Evolutionary conservation across 2,329 filamentous ascomycete species (phyloP).

Genomic region (Trichoderma guizhouense): DNA sequence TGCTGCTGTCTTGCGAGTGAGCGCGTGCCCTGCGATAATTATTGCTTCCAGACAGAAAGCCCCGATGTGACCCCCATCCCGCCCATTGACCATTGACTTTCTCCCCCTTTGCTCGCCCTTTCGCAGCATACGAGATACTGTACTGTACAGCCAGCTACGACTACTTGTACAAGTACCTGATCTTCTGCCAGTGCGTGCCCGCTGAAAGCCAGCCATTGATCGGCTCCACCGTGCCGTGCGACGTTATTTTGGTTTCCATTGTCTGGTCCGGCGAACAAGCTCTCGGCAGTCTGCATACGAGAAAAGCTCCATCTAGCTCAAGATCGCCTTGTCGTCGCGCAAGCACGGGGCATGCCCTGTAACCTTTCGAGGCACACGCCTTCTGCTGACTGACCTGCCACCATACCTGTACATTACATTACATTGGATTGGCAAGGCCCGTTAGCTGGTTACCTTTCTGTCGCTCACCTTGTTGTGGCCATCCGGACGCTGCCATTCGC

Average conservation of each 20-base stretch:
- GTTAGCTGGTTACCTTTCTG: slow-evolving; percentile 10
- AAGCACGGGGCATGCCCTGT: slow-evolving; percentile 12
- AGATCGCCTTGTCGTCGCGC: slow-evolving; percentile 8
- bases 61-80: slow-evolving; percentile 16
- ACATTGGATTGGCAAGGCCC: slow-evolving; percentile 6
- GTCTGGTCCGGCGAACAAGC: neutral
- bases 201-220: neutral
- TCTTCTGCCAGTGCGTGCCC: neutral
- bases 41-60: neutral
- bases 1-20: neutral
- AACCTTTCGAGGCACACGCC: slow-evolving; percentile 10
- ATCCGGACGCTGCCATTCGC: slow-evolving; percentile 10
- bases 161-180: neutral
- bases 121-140: neutral
- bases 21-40: slow-evolving; percentile 1
- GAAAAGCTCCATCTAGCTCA: slow-evolving; percentile 7
- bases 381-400: slow-evolving; percentile 9
- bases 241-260: slow-evolving; percentile 6
- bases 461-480: slow-evolving; percentile 11
- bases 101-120: neutral
- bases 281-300: slow-evolving; percentile 3
- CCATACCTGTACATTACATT: slow-evolving; percentile 3
- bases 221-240: slow-evolving; percentile 12
- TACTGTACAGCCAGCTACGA: neutral
- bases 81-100: neutral